Evolutionary conservation across 1,284 basidiomycete genomes (phyloP).

Genomic region (Butyriboletus appendiculatus): DNA sequence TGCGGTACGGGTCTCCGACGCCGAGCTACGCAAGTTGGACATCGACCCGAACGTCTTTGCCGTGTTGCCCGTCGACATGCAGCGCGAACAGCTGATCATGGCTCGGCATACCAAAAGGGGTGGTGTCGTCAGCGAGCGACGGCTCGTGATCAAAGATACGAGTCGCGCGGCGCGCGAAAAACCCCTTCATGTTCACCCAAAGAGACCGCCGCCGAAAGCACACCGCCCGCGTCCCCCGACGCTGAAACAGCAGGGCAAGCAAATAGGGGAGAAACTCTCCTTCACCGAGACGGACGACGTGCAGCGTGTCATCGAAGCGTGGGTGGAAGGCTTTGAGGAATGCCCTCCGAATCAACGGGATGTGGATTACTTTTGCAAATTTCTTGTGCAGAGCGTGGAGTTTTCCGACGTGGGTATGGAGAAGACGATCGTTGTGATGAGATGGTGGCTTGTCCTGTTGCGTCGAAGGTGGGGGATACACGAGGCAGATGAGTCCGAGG

Average conservation of each 20-base stretch:
- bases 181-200: slow-evolving; percentile 10
- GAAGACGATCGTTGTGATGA: slow-evolving; percentile 66
- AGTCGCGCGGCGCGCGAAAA: slow-evolving; percentile 24
- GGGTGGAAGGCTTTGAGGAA: slow-evolving; percentile 65
- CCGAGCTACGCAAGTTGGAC: slow-evolving; percentile 60
- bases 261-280: slow-evolving; percentile 51
- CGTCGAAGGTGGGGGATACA: slow-evolving; percentile 56
- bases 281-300: slow-evolving; percentile 69
- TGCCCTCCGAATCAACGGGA: slow-evolving; percentile 68
- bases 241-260: slow-evolving; percentile 54
- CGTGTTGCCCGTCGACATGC: slow-evolving; percentile 62
- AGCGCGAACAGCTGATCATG: slow-evolving; percentile 69
- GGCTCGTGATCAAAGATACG: slow-evolving; percentile 50
- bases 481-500: slow-evolving; percentile 44
- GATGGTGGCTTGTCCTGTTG: slow-evolving; percentile 76
- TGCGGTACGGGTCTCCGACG: slow-evolving; percentile 37
- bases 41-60: slow-evolving; percentile 74
- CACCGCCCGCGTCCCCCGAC: slow-evolving; percentile 46
- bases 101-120: slow-evolving; percentile 51
- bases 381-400: slow-evolving; percentile 65
- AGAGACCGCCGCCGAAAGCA: slow-evolving; percentile 54
- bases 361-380: slow-evolving; percentile 69
- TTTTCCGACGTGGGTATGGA: slow-evolving; percentile 65
- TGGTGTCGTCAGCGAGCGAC: slow-evolving; percentile 45
- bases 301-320: slow-evolving; percentile 64